Evolutionary conservation across 2,329 filamentous ascomycete genomes (phyloP), one percentile per base, ranked within the genome.

Genomic region (Aspergillus felis): DNA sequence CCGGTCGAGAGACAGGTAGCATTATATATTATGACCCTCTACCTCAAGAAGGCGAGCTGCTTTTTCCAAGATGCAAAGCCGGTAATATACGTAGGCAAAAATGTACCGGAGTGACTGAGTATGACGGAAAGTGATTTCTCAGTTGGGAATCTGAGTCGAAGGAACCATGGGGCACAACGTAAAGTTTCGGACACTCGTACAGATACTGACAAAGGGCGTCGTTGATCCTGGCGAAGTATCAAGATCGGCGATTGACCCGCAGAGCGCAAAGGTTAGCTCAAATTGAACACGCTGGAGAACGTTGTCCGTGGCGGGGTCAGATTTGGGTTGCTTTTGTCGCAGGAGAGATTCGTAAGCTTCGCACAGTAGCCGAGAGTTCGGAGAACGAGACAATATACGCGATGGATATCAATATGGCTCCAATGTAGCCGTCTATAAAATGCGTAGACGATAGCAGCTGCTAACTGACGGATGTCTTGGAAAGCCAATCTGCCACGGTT

Each of bases 1-100:
- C 91, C 71, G 90, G 86, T 84, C 91, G 88, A 76, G 88, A 83
- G 57, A 80, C 74, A 79, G 85, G 90, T 82, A 90, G 89, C 92
- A 96, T 96, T 92, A 93, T 92, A 84, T 82, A 92, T 92, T 92
- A 90, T 61, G 58, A 59, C 61, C 62, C 61, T 65, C 60, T 58
- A 59, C 63, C 64, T 64, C 17, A 48, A 46, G 25, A 56, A 65
- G 58, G 62, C 61, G 57, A 57, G 51, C 51, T 57, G 57, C 48
- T 58, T 56, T 54, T 55, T 57, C 55, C 52, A 48, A 25, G 42
- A 49, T 28, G 50, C 51, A 49, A 32, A 52, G 20, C 12, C n/a
- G 27, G 42, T 42, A 25, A 42, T 32, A 57, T 57, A 17, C 32
- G 49, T 38, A 49, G 38, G 53, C 32, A 10, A 50, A 50, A 49